Percentiles rank a stretch among this genome's conserved stretches.
Conservation (phyloP, 257 asterid genomes). For the Solanum sitiens region DNA sequence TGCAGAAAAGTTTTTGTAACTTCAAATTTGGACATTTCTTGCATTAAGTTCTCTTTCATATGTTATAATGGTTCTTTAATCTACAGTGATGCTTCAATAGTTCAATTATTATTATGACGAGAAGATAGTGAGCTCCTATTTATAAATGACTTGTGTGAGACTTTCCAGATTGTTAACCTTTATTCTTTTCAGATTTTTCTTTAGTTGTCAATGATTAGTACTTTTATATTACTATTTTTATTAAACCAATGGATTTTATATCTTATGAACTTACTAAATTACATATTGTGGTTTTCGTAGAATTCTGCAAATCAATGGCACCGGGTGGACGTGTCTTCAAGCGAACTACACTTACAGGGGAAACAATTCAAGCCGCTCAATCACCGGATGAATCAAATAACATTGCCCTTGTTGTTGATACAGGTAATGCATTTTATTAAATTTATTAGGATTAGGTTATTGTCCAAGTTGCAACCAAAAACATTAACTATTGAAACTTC, state of each 20-base stretch:
- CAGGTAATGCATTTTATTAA: neutral
- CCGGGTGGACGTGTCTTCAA: neutral
- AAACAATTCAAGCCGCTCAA: neutral
- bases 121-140: too few species aligned
- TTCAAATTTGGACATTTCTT: too few species aligned
- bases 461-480: neutral
- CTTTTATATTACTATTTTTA: neutral
- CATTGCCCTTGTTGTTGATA: neutral
- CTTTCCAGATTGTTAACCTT: too few species aligned
- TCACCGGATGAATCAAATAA: neutral
- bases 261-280: neutral
- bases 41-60: too few species aligned
- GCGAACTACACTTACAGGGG: neutral
- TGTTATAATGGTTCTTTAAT: too few species aligned
- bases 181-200: neutral
- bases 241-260: neutral
- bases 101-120: too few species aligned
- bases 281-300: neutral
- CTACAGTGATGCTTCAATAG: too few species aligned
- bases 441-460: too few species aligned
- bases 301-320: neutral
- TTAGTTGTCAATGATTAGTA: neutral
- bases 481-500: neutral
- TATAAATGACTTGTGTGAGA: too few species aligned
- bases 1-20: too few species aligned